Evolutionary conservation across 2,329 filamentous ascomycete species (phyloP).

Genomic region (Aspergillus tamarii): DNA sequence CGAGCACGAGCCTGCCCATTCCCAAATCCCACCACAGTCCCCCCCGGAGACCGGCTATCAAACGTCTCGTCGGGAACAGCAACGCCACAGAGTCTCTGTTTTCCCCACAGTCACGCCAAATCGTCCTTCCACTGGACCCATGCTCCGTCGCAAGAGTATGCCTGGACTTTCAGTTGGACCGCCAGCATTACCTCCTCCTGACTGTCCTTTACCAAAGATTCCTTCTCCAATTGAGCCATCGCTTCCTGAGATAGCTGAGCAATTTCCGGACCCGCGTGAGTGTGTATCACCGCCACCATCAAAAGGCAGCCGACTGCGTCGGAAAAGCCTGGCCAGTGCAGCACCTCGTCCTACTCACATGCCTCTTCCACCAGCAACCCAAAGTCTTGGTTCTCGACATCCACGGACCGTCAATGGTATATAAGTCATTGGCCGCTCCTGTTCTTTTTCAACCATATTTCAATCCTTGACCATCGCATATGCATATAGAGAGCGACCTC

Average conservation of each 20-base stretch:
- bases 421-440: background rate
- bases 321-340: constrained; percentile 10
- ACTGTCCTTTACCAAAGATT: constrained; percentile 38
- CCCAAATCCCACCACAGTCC: constrained; percentile 13
- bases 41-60: background rate
- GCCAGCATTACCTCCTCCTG: constrained; percentile 36
- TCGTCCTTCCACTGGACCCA: constrained; percentile 15
- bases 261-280: constrained; percentile 4
- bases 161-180: constrained; percentile 35
- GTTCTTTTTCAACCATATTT: background rate
- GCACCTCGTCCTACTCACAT: constrained; percentile 2
- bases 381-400: constrained; percentile 6
- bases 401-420: constrained; percentile 1
- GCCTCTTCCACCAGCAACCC: constrained; percentile 9
- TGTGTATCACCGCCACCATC: constrained; percentile 15
- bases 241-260: constrained; percentile 3
- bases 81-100: constrained; percentile 21
- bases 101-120: constrained; percentile 7
- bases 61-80: constrained; percentile 8
- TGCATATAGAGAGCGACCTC: background rate
- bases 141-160: constrained; percentile 38
- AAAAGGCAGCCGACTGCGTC: constrained; percentile 10
- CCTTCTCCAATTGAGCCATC: constrained; percentile 26
- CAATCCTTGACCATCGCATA: background rate
- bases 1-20: constrained; percentile 12